A percentile compares a stretch with the other conserved stretches of the same genome.
Evolutionary conservation across 352 stramenopile genomes (phyloP).

Genomic region (Phytophthora hibernalis): DNA sequence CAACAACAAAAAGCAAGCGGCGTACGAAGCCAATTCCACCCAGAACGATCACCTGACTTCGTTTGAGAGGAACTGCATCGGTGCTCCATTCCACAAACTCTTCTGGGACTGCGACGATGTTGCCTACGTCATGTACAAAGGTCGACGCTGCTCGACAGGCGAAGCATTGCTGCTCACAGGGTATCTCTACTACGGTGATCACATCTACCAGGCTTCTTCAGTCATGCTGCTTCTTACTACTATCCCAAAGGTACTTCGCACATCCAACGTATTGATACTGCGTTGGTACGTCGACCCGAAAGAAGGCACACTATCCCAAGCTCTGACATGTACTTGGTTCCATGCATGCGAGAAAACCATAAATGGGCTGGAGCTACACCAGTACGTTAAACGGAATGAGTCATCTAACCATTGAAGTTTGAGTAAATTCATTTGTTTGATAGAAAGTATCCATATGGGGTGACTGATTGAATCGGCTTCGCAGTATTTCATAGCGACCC

Average conservation of each 20-base stretch:
- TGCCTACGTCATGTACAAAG: not conserved
- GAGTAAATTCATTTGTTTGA: too few species aligned
- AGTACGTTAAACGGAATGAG: too few species aligned
- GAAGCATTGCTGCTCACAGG: constrained; percentile 15
- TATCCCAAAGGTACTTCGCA: constrained; percentile 14
- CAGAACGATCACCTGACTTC: constrained; percentile 7
- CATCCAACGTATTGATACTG: constrained; percentile 29
- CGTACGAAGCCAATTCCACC: too few species aligned
- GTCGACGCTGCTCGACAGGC: constrained; percentile 2
- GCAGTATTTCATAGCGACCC: too few species aligned
- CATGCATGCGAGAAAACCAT: too few species aligned
- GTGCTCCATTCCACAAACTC: not conserved
- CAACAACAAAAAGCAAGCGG: not conserved
- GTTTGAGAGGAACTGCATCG: constrained; percentile 21
- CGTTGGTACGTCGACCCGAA: constrained; percentile 14
- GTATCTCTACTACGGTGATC: constrained; percentile 15
- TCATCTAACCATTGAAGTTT: too few species aligned
- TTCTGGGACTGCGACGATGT: constrained; percentile 14
- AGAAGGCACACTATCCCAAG: constrained; percentile 4
- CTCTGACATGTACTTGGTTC: too few species aligned
- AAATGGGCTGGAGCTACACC: too few species aligned
- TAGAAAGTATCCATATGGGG: too few species aligned
- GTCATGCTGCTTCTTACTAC: constrained; percentile 13
- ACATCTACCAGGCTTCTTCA: constrained; percentile 14
- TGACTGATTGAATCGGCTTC: too few species aligned